Percentiles rank a stretch among this genome's conserved stretches.
Evolutionary conservation across 805 yeast species (phyloP).

Genomic region (Wickerhamomyces mucosus): DNA sequence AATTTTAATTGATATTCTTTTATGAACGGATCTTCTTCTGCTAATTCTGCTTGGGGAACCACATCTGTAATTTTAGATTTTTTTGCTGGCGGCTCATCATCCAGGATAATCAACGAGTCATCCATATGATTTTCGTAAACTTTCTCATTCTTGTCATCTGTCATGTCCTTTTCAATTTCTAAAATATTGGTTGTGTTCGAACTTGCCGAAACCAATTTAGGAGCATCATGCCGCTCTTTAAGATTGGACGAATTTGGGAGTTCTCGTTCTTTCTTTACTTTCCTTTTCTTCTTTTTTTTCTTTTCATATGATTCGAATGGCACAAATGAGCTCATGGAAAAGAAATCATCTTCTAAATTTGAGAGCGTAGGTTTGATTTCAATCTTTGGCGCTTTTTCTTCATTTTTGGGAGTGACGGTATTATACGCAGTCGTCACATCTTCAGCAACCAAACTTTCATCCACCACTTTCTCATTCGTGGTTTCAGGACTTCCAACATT

Average conservation of each 20-base stretch:
- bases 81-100: too few species aligned
- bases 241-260: too few species aligned
- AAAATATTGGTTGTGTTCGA: background rate
- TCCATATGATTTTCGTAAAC: too few species aligned
- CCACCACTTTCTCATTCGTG: too few species aligned
- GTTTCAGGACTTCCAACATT: slow-evolving; percentile 18
- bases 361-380: background rate
- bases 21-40: too few species aligned
- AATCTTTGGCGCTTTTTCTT: background rate
- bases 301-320: slow-evolving; percentile 1
- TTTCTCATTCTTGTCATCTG: background rate
- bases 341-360: slow-evolving; percentile 19
- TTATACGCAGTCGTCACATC: too few species aligned
- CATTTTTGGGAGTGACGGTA: too few species aligned
- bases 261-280: slow-evolving; percentile 7
- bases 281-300: slow-evolving; percentile 14
- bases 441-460: too few species aligned
- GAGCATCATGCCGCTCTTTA: background rate
- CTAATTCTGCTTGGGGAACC: too few species aligned
- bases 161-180: background rate
- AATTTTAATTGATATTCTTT: too few species aligned
- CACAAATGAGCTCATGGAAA: slow-evolving; percentile 11
- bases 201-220: background rate
- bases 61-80: too few species aligned
- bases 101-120: too few species aligned